Percentiles rank a stretch among this genome's conserved stretches.
These are phyloP conservation scores for Leishmania tropica DNA, from an alignment of 208 protist species.

Conservation along the genomic window DNA sequence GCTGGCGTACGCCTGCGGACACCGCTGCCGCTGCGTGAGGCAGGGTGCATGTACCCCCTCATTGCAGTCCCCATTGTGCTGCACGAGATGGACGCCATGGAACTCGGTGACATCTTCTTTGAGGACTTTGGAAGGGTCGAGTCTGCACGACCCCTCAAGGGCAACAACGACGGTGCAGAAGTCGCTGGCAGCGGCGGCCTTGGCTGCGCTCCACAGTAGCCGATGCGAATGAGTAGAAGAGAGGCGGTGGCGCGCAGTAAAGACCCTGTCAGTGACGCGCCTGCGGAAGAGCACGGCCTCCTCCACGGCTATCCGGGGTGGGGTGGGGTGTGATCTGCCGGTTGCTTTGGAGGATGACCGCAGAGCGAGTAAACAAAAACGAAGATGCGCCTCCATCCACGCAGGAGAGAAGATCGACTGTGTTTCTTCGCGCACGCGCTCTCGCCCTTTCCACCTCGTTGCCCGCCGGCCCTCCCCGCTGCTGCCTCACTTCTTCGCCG, in stretches of 20 bases:
- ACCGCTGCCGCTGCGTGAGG: slow-evolving; percentile 66
- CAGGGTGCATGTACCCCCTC: slow-evolving; percentile 85
- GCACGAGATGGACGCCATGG: slow-evolving; percentile 71
- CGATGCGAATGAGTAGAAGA: background rate
- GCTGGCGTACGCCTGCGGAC: slow-evolving; percentile 51
- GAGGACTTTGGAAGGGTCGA: slow-evolving; percentile 69
- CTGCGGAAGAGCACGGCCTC: background rate
- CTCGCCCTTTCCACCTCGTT: background rate
- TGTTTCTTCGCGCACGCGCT: background rate
- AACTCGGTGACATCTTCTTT: slow-evolving; percentile 67
- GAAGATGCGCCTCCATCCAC: background rate
- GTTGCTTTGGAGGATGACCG: background rate
- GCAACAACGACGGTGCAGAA: slow-evolving; percentile 11
- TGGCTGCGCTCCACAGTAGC: slow-evolving; percentile 20
- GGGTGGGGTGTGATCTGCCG: background rate
- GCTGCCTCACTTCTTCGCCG: background rate
- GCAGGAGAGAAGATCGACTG: background rate
- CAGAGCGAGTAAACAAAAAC: background rate
- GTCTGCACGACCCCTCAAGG: slow-evolving; percentile 3
- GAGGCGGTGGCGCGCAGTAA: background rate
- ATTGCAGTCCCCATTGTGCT: slow-evolving; percentile 63
- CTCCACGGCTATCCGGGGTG: background rate
- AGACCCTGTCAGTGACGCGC: background rate
- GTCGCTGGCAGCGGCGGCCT: slow-evolving; percentile 16
- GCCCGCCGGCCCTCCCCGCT: background rate